These are phyloP conservation scores for Allium sativum DNA, from an alignment of 106 monocot genomes.

Conservation along the genomic window DNA sequence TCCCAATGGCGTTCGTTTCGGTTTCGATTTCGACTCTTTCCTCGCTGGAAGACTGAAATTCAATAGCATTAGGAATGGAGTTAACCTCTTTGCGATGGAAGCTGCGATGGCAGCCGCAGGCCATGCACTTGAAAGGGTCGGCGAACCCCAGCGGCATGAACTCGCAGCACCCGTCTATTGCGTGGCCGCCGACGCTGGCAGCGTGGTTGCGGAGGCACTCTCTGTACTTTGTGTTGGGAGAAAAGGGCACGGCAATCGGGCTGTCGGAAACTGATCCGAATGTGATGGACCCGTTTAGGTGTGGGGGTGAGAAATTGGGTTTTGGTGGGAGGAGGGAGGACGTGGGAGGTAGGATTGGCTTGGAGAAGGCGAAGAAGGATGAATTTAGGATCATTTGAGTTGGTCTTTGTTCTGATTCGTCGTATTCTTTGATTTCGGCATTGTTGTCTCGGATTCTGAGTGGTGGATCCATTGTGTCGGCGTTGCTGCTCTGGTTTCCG, in stretches of 20 bases:
- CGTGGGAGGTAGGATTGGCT: slow-evolving; percentile 25
- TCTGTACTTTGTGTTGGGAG: slow-evolving; percentile 15
- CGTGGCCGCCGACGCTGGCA: slow-evolving; percentile 42
- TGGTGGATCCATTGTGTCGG: background rate
- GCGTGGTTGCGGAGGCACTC: slow-evolving; percentile 57
- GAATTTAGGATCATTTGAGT: background rate
- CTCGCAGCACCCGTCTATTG: slow-evolving; percentile 53
- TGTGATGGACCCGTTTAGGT: background rate
- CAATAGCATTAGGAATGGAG: slow-evolving; percentile 12
- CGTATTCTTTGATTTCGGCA: too few species aligned
- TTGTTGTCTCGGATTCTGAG: background rate
- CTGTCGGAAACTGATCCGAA: background rate
- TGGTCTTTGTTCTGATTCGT: too few species aligned
- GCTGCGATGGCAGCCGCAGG: slow-evolving; percentile 79
- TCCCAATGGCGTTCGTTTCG: background rate
- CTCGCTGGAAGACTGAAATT: slow-evolving; percentile 34
- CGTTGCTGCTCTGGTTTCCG: too few species aligned
- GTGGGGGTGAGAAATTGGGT: background rate
- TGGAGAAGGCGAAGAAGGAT: slow-evolving; percentile 17
- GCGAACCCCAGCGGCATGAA: slow-evolving; percentile 31
- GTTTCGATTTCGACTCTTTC: slow-evolving; percentile 11
- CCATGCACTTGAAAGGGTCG: slow-evolving; percentile 48
- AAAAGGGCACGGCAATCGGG: background rate
- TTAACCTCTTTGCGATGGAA: slow-evolving; percentile 46
- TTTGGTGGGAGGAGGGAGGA: slow-evolving; percentile 26